phyloP scores from a whole-genome alignment of 257 asterid genomes.

The Penstemon barbatus region DNA sequence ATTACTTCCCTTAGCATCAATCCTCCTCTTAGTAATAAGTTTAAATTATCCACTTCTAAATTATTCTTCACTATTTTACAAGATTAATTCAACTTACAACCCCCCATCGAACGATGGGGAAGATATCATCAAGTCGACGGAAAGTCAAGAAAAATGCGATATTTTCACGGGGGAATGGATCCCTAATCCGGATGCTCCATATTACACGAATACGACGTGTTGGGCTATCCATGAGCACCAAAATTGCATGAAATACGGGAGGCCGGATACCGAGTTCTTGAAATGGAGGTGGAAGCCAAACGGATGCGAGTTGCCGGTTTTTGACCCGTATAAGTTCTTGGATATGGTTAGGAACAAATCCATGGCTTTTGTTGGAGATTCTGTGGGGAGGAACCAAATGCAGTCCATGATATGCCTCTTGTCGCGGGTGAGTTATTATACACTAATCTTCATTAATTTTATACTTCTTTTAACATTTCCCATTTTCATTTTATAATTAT shows the following conservation, averaged over 20 bases:
- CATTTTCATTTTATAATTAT: no score
- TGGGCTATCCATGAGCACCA: constrained; percentile 56
- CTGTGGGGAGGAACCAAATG: constrained; percentile 70
- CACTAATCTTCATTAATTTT: constrained; percentile 35
- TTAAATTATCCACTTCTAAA: no score
- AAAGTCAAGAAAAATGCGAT: constrained; percentile 33
- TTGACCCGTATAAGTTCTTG: constrained; percentile 60
- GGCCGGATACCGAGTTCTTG: constrained; percentile 42
- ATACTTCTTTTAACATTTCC: background rate
- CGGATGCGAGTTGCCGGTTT: constrained; percentile 53
- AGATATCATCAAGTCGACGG: constrained; percentile 19
- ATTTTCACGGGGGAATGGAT: constrained; percentile 61
- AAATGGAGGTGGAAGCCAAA: constrained; percentile 49
- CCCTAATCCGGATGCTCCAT: constrained; percentile 55
- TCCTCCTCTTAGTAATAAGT: no score
- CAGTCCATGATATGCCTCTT: constrained; percentile 77
- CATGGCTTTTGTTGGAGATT: constrained; percentile 77
- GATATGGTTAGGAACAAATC: constrained; percentile 56
- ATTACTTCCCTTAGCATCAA: no score
- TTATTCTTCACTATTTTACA: background rate
- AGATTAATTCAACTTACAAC: background rate
- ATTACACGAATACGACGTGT: constrained; percentile 53
- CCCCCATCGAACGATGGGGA: constrained; percentile 6
- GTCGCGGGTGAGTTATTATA: constrained; percentile 46
- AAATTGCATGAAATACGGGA: constrained; percentile 49